These are phyloP conservation scores for Tetrapisispora taiwanensis DNA, from an alignment of 805 yeast species.

Conservation along the genomic window DNA sequence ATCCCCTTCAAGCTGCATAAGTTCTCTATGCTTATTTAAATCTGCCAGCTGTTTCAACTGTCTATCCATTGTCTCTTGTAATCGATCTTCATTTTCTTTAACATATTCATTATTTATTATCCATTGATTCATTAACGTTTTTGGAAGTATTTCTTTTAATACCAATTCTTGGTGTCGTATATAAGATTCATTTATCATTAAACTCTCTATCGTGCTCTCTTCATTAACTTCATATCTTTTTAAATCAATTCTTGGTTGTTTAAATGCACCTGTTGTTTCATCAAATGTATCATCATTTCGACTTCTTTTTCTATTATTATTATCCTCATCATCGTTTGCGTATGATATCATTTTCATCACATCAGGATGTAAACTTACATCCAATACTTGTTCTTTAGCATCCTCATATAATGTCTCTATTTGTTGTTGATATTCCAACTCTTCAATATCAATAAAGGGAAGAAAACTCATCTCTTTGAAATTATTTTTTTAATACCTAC, in stretches of 20 bases:
- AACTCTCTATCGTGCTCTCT: conserved; percentile 9
- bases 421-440: neutral
- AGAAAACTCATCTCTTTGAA: conserved; percentile 1
- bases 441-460: neutral
- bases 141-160: conserved; percentile 29
- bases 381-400: neutral
- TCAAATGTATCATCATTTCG: neutral
- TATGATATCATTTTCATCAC: neutral
- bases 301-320: neutral
- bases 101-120: conserved; percentile 27
- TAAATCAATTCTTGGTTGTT: neutral
- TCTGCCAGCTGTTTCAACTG: conserved; percentile 38
- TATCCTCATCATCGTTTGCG: neutral
- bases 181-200: conserved; percentile 21
- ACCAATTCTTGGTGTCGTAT: conserved; percentile 29
- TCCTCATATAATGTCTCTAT: neutral
- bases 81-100: neutral
- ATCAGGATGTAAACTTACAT: neutral
- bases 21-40: conserved; percentile 34
- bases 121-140: conserved; percentile 32
- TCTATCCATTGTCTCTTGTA: conserved; percentile 2
- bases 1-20: conserved; percentile 34
- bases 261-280: neutral
- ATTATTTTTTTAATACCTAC: no score
- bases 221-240: neutral